Evolutionary conservation across 441 rosid genomes (phyloP).

Genomic region (Populus hybrid): DNA sequence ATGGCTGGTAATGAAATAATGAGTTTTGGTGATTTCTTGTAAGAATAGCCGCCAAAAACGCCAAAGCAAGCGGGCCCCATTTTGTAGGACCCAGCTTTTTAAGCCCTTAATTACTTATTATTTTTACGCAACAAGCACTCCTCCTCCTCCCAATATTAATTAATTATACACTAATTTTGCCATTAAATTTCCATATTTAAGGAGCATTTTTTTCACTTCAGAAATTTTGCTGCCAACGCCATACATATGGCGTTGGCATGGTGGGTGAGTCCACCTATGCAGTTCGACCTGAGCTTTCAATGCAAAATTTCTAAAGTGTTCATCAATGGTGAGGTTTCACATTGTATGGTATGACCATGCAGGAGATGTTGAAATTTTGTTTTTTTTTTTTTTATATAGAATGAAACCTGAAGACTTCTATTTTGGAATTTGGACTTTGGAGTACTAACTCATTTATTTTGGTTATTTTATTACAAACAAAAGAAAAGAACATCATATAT

Average conservation of each 20-base stretch:
- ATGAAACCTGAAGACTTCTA: background rate
- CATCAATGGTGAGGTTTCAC: too few relatives aligned
- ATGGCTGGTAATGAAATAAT: background rate
- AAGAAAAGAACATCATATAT: background rate
- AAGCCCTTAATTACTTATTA: background rate
- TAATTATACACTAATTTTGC: background rate
- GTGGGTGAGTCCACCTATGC: too few relatives aligned
- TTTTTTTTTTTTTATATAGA: too few relatives aligned
- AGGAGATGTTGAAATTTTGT: background rate
- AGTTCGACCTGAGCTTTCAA: background rate
- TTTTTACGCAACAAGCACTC: background rate
- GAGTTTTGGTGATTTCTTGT: background rate
- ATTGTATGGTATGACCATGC: background rate
- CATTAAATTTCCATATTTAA: background rate
- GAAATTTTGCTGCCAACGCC: too few relatives aligned
- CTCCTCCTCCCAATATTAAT: background rate
- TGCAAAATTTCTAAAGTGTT: background rate
- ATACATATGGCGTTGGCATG: too few relatives aligned
- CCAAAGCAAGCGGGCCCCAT: constrained; percentile 31
- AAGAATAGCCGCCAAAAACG: constrained; percentile 49
- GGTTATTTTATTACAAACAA: background rate
- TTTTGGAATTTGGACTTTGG: background rate
- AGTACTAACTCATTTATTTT: background rate
- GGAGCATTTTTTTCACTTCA: background rate
- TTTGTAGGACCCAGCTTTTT: background rate